Base-by-base conservation (phyloP, 371 early-diverging fungal species). In the Parasitella parasitica region DNA sequence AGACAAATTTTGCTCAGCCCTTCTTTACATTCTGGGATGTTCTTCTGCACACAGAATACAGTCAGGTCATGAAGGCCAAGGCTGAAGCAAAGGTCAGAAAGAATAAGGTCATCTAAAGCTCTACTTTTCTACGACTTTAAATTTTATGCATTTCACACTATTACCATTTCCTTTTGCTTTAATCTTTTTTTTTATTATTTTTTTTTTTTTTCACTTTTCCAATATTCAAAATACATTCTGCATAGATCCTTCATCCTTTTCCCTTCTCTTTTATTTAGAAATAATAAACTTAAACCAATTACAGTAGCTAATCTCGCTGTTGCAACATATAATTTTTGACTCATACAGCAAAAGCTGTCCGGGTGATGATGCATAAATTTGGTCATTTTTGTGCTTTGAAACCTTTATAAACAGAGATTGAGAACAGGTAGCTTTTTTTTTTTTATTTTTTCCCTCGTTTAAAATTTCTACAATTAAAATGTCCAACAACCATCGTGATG, bases 11-110 rank as follows among this genome's bases (percentile, higher is more conserved):
- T 54, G 75, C 80, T 6, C 83, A 87, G 66, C 89, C 89, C 13
- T 91, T 88, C 73, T 89, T 89, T 65, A 88, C 85, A 4, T 82
- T 85, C 57, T 91, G 91, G 91, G 91, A 91, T 71, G 73, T 75
- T 13, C 62, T 83, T 54, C 76, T 88, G 61, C 85, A 86, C 15
- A 71, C 72, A 12, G 69, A 71, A 52, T 65, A 69, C 35, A 66
- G 52, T 20, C 69, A 74, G 52, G 71, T 69, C 8, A 68, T 67
- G 61, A 64, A 65, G 26, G 63, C 64, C 12, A 69, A 60, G 24
- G 60, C 60, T 12, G 64, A 57, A 16, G 59, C 53, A 22, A 64
- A 64, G 39, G 59, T 54, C 22, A 32, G 34, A 11, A 49, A 41
- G 24, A 60, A 60, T 22, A 46, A 46, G 52, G 20, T 36, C n/a